Evolutionary conservation across 2,329 filamentous ascomycete genomes (phyloP).

Genomic region (Fusarium torulosum): DNA sequence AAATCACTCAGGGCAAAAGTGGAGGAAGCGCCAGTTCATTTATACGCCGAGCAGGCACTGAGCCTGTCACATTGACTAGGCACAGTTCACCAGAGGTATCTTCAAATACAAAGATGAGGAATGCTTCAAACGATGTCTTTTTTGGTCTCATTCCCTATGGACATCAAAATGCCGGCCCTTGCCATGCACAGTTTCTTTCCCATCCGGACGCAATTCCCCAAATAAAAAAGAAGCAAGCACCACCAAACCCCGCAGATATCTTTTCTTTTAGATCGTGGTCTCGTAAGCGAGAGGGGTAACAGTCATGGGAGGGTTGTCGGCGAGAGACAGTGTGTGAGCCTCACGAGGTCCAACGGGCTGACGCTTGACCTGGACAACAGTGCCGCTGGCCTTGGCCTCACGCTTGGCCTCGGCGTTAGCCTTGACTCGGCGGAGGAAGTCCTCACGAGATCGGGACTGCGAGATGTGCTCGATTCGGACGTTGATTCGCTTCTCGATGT

Average conservation of each 20-base stretch:
- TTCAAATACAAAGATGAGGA: constrained; percentile 38
- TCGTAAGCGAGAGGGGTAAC: constrained; percentile 94
- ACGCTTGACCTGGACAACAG: constrained; percentile 92
- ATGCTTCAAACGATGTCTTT: constrained; percentile 53
- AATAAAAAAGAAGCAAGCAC: constrained; percentile 57
- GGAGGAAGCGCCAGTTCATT: constrained; percentile 23
- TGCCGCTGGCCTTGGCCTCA: constrained; percentile 91
- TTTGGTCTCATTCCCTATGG: constrained; percentile 56
- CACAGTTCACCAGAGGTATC: constrained; percentile 42
- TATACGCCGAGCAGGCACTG: constrained; percentile 14
- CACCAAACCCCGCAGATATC: constrained; percentile 46
- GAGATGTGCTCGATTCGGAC: constrained; percentile 97
- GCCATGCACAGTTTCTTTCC: constrained; percentile 60
- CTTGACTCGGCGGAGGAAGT: constrained; percentile 97
- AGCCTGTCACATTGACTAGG: constrained; percentile 12
- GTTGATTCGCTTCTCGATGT: constrained; percentile 99
- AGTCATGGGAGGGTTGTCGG: constrained; percentile 90
- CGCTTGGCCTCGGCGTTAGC: constrained; percentile 92
- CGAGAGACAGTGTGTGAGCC: constrained; percentile 81
- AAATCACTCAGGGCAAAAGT: background rate
- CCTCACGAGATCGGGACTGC: constrained; percentile 94
- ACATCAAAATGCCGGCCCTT: constrained; percentile 59
- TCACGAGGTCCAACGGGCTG: constrained; percentile 83
- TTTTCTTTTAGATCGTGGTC: constrained; percentile 87
- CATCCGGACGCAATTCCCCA: constrained; percentile 59